phyloP scores from a whole-genome alignment of 2,329 filamentous ascomycete species.

The Exophiala dermatitidis region DNA sequence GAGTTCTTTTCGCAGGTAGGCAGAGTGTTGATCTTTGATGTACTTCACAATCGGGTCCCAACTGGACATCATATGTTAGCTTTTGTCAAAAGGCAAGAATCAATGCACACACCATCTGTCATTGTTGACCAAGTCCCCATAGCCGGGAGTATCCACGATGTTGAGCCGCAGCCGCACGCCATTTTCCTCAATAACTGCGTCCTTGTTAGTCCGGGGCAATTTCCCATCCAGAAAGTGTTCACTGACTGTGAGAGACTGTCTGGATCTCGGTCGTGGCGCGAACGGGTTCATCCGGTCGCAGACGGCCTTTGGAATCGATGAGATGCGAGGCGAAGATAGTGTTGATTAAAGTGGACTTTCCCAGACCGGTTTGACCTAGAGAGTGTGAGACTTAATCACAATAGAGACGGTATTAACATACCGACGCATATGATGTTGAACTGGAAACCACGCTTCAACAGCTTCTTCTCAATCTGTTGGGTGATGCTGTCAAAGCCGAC shows the following conservation, averaged over 20 bases:
- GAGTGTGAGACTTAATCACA: background rate
- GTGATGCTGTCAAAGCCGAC: slow-evolving; percentile 99
- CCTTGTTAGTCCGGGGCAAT: slow-evolving; percentile 19
- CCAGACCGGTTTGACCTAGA: slow-evolving; percentile 90
- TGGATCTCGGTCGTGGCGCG: slow-evolving; percentile 97
- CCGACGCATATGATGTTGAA: slow-evolving; percentile 99
- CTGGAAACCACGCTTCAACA: slow-evolving; percentile 98
- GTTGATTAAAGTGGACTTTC: slow-evolving; percentile 99
- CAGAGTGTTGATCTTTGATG: slow-evolving; percentile 99
- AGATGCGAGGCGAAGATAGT: slow-evolving; percentile 99
- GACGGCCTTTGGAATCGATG: slow-evolving; percentile 95
- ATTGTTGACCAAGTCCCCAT: slow-evolving; percentile 98
- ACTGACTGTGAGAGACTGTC: slow-evolving; percentile 77
- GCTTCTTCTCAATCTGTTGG: slow-evolving; percentile 98
- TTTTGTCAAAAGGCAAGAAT: background rate
- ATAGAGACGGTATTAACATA: slow-evolving; percentile 47
- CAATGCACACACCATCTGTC: slow-evolving; percentile 65
- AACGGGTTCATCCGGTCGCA: slow-evolving; percentile 85
- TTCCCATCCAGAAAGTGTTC: background rate
- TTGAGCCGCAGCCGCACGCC: slow-evolving; percentile 94
- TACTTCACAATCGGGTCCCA: slow-evolving; percentile 99
- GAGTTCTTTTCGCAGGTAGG: slow-evolving; percentile 98
- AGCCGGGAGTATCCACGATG: slow-evolving; percentile 97
- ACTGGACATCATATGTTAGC: slow-evolving; percentile 35
- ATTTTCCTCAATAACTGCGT: slow-evolving; percentile 87